Base-by-base conservation (phyloP, 1,284 basidiomycete species). In the Ustilago trichophora region DNA sequence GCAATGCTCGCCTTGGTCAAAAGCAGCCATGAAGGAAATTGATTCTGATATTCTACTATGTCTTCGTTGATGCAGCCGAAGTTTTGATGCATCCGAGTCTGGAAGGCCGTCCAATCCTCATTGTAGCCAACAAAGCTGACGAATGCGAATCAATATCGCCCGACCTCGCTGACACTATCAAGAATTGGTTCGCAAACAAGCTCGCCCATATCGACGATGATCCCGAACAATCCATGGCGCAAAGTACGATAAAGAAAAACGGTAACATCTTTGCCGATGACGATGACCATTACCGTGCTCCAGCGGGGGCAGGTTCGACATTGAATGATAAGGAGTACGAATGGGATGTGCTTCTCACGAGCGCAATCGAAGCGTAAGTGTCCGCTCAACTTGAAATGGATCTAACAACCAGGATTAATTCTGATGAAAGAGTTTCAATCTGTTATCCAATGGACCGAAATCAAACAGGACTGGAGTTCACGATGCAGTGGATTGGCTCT, bases 291-390 rank as follows among this genome's bases (percentile, higher is more conserved):
- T 44, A 66, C 11, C 38, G 44, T 6, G 25, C 48, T 24, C 43
- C 49, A 43, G 41, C 47, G 19, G 27, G 37, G 15, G 36, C 63
- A 8, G 47, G 48, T 7, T 46, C 44, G 18, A 48, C 32, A 3
- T n/a, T 54, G 34, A 49, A 36, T 19, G 43, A 47, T 26, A 53
- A 24, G 18, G 54, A 50, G 22, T 64, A 69, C 48, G 66, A 69
- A 18, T 69, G 66, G 66, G 66, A 63, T 16, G 66, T 64, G 22
- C 22, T 64, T 1, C 48, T 57, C 4, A 43, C 55, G 0, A 64
- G 59, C 32, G 66, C 66, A 7, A 48, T 59, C 10, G 66, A 69
- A 26, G 65, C 58, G 65, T 68, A 36, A 46, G 65, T 58, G n/a
- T n/a, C n/a, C n/a, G n/a, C n/a, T n/a, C n/a, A n/a, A n/a, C n/a